Conservation (phyloP, 2,329 filamentous ascomycete genomes). For the Colletotrichum eremochloae region DNA sequence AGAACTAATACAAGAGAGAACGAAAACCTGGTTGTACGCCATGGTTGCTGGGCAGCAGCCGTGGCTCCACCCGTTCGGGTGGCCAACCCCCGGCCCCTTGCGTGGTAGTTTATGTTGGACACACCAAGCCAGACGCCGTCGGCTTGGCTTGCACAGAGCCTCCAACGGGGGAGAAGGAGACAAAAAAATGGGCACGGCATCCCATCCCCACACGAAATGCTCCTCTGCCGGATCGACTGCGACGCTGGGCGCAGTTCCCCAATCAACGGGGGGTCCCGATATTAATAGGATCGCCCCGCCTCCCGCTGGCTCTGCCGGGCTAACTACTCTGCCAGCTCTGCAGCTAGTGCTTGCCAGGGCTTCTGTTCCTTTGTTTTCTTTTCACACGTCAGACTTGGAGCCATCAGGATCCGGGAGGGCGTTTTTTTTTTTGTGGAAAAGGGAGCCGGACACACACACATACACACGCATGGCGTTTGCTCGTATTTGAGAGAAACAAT, state of each 20-base stretch:
- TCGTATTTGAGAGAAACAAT: conserved; percentile 35
- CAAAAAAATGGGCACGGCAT: not conserved
- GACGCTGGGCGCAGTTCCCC: conserved; percentile 16
- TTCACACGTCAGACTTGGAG: conserved; percentile 41
- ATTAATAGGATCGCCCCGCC: conserved; percentile 28
- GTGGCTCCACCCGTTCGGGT: conserved; percentile 12
- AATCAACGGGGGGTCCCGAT: conserved; percentile 10
- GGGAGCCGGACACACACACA: not conserved
- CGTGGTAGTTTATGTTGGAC: not conserved
- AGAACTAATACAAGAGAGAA: not conserved
- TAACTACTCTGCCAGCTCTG: too few species aligned
- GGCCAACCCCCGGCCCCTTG: not conserved
- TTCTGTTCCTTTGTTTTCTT: too few species aligned
- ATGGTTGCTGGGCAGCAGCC: conserved; percentile 29
- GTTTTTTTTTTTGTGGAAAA: not conserved
- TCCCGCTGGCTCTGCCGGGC: not conserved
- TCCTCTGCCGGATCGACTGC: conserved; percentile 11
- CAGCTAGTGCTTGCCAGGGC: too few species aligned
- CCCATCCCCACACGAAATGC: not conserved
- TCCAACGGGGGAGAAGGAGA: not conserved
- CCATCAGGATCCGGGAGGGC: conserved; percentile 12
- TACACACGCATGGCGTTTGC: not conserved
- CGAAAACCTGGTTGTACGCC: not conserved
- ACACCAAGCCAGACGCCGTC: not conserved
- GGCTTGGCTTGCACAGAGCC: conserved; percentile 9